Evolutionary conservation across 2,329 filamentous ascomycete genomes (phyloP).

Genomic region (Xylaria sp.): DNA sequence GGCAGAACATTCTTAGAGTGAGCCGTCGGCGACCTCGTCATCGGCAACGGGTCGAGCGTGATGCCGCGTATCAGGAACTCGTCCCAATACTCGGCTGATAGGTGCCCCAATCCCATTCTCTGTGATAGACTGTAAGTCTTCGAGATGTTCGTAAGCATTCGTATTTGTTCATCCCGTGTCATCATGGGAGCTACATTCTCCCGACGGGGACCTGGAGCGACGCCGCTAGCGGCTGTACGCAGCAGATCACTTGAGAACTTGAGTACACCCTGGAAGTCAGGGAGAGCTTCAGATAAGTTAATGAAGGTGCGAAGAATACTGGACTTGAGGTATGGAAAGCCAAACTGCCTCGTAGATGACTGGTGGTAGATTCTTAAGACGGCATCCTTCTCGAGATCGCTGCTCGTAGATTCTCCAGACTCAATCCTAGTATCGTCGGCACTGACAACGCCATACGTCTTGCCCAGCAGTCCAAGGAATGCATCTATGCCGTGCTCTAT

Average conservation of each 20-base stretch:
- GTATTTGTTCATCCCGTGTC: slow-evolving; percentile 74
- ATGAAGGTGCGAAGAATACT: slow-evolving; percentile 86
- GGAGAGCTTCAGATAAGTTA: slow-evolving; percentile 87
- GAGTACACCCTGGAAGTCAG: slow-evolving; percentile 86
- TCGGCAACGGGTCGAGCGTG: slow-evolving; percentile 59
- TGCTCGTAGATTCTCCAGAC: slow-evolving; percentile 21
- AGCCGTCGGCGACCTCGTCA: slow-evolving; percentile 57
- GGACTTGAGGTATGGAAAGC: slow-evolving; percentile 73
- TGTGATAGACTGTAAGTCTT: slow-evolving; percentile 75
- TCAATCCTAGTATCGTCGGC: slow-evolving; percentile 37
- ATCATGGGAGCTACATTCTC: slow-evolving; percentile 67
- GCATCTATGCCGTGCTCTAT: slow-evolving; percentile 61
- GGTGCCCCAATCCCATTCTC: slow-evolving; percentile 63
- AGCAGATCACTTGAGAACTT: slow-evolving; percentile 80
- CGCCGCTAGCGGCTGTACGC: slow-evolving; percentile 72
- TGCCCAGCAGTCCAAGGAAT: slow-evolving; percentile 56
- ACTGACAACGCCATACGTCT: slow-evolving; percentile 58
- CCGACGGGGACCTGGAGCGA: slow-evolving; percentile 65
- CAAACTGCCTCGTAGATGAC: slow-evolving; percentile 59
- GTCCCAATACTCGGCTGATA: slow-evolving; percentile 91
- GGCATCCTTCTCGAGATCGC: slow-evolving; percentile 49
- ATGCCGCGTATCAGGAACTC: slow-evolving; percentile 83
- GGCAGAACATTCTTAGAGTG: slow-evolving; percentile 55
- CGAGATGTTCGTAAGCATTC: slow-evolving; percentile 77
- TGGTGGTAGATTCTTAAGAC: slow-evolving; percentile 56